A percentile compares a stretch with the other conserved stretches of the same genome.
Evolutionary conservation across 768 basidiomycete species (phyloP).

Genomic region (Dentipellis fragilis): DNA sequence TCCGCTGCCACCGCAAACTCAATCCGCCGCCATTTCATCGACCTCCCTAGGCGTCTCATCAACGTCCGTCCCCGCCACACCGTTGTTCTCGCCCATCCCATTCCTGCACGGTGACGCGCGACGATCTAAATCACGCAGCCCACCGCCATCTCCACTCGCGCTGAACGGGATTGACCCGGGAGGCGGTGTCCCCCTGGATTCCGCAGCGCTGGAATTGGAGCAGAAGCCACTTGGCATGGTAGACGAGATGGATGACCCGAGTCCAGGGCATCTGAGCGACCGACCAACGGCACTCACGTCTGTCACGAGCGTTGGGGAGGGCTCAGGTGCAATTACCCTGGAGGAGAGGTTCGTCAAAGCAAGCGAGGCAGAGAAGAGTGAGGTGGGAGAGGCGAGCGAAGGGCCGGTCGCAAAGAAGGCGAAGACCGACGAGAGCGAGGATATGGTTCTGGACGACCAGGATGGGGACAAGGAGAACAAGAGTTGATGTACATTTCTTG

Average conservation of each 20-base stretch:
- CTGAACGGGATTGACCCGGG: constrained; percentile 30
- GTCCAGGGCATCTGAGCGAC: constrained; percentile 77
- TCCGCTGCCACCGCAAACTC: constrained; percentile 32
- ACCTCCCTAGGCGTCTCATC: constrained; percentile 36
- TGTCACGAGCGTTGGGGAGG: constrained; percentile 34
- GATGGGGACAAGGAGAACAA: constrained; percentile 47
- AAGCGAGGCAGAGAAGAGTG: constrained; percentile 22
- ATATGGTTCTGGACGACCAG: constrained; percentile 23
- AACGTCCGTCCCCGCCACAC: constrained; percentile 60
- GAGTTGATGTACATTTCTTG: constrained; percentile 8
- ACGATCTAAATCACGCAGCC: constrained; percentile 69
- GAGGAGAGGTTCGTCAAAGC: constrained; percentile 57
- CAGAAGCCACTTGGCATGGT: constrained; percentile 63
- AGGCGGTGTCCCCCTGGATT: constrained; percentile 19
- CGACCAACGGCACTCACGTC: constrained; percentile 62
- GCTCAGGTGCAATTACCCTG: constrained; percentile 46
- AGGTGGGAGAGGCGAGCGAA: constrained; percentile 5
- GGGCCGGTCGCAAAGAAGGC: constrained; percentile 10
- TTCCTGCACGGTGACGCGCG: constrained; percentile 81
- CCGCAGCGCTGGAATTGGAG: constrained; percentile 23
- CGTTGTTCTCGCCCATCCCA: constrained; percentile 80
- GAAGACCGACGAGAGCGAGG: constrained; percentile 9
- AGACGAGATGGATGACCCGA: constrained; percentile 78
- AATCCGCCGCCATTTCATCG: constrained; percentile 17
- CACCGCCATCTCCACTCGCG: constrained; percentile 63